Evolutionary conservation across 2,329 filamentous ascomycete species (phyloP).

Genomic region (Clarireedia paspali): DNA sequence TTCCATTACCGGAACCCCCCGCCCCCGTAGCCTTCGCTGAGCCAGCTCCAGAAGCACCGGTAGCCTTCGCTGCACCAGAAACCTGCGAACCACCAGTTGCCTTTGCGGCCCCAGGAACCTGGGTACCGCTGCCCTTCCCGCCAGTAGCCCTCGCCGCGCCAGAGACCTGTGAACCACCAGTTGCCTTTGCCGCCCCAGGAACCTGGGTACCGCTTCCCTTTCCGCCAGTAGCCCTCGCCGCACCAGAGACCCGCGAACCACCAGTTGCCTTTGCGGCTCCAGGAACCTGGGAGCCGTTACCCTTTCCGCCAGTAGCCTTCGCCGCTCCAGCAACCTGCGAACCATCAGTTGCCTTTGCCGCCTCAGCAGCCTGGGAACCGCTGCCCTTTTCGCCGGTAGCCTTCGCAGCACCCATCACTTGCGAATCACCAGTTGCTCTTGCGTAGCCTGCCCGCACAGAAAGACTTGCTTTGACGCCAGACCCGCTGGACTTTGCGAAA

Average conservation of each 20-base stretch:
- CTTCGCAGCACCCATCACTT: too few species aligned
- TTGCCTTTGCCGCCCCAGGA: background rate
- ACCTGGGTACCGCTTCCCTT: background rate
- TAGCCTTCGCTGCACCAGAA: background rate
- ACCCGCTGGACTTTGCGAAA: background rate
- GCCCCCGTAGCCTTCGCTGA: background rate
- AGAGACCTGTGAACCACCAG: background rate
- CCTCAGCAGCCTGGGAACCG: background rate
- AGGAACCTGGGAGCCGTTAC: too few species aligned
- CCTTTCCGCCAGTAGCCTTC: background rate
- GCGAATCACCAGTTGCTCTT: background rate
- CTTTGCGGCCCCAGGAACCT: background rate
- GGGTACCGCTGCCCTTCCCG: background rate
- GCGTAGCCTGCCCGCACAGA: background rate
- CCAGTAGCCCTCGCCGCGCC: background rate
- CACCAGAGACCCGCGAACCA: background rate
- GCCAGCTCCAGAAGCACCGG: background rate
- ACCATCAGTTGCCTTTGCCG: background rate
- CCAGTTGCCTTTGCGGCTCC: too few species aligned
- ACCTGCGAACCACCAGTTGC: background rate
- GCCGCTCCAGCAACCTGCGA: background rate
- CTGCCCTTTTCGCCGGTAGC: background rate
- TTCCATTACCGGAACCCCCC: background rate
- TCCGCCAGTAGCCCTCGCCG: too few species aligned
- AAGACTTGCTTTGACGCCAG: background rate